A percentile compares a stretch with the other conserved stretches of the same genome.
Evolutionary conservation across 345 rosid genomes (phyloP).

Genomic region (Streptanthus diversifolius): DNA sequence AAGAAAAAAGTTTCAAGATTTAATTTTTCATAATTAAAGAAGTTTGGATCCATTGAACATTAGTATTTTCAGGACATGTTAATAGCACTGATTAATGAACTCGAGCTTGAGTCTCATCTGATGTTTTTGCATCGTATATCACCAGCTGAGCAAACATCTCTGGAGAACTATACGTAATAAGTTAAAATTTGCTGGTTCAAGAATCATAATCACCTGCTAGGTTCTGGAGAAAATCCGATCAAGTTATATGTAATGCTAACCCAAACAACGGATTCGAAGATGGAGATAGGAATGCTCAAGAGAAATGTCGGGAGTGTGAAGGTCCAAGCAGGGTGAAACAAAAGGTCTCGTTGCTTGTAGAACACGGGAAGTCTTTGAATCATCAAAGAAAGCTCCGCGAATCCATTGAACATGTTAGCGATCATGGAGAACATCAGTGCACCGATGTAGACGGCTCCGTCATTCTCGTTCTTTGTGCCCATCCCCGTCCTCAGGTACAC

Average conservation of each 20-base stretch:
- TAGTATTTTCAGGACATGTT: neutral
- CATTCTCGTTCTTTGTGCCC: conserved; percentile 50
- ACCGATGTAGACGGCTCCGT: conserved; percentile 50
- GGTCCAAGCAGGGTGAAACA: conserved; percentile 83
- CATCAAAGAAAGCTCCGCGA: conserved; percentile 69
- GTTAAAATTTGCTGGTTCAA: neutral
- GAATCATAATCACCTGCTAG: conserved; percentile 48
- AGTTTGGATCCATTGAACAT: neutral
- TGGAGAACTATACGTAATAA: neutral
- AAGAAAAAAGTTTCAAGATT: neutral
- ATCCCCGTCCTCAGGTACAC: conserved; percentile 59
- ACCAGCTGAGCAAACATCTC: neutral
- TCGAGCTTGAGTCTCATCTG: neutral
- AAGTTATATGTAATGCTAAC: conserved; percentile 54
- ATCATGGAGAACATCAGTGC: conserved; percentile 51
- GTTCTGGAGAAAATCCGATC: conserved; percentile 75
- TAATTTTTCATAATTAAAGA: neutral
- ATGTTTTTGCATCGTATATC: neutral
- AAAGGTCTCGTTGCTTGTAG: conserved; percentile 87
- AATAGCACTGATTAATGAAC: neutral
- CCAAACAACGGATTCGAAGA: conserved; percentile 75
- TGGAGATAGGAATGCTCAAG: conserved; percentile 58
- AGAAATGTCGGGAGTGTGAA: conserved; percentile 69
- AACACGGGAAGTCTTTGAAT: conserved; percentile 79
- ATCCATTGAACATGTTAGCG: conserved; percentile 83